Evolutionary conservation across 192 early-diverging fungal genomes (phyloP), one percentile per base, ranked within the genome.

Genomic region (Rhizophagus clarus): DNA sequence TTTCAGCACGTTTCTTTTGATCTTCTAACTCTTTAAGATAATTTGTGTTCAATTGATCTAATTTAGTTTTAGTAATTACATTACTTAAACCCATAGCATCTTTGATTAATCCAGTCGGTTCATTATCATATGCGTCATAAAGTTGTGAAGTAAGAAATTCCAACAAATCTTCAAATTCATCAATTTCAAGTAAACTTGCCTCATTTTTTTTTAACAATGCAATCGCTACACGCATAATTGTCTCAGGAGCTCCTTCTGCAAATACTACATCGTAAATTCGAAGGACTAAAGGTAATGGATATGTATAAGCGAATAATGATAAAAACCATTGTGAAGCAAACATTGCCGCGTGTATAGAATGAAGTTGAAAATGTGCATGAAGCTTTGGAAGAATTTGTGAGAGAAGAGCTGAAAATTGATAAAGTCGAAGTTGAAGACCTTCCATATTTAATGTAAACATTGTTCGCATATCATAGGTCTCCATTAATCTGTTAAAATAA

Each of bases 311-410:
- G 90, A 99, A 99, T 45, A 97, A 84, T 1, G 98, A 97, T 82
- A 99, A 87, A 86, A 97, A 98, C 98, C 98, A 99, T 79, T 97
- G 96, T 0, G 96, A 95, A 9, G 95, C 97, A 77, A 96, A 99
- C 95, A 97, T 97, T 61, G 92, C 92, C 0, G 94, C 89, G 64
- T 92, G 86, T 49, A 97, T 90, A 26, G 92, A 91, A 40, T 93
- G 91, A 47, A 74, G 66, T 1, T 89, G 88, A 20, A 99, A 85
- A 81, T 99, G 98, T 20, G 88, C 87, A 68, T 86, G 85, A 26
- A 98, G 84, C 37, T 88, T 84, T 20, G 97, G 98, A 31, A 94
- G 83, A 8, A 92, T 86, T 82, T 97, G 93, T 4, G 88, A 79
- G 24, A 97, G 87, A 68, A 98, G 83, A 51, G 87, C 82, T 42